Conservation (phyloP, 164 flowering plant species). For the Malania oleifera region DNA sequence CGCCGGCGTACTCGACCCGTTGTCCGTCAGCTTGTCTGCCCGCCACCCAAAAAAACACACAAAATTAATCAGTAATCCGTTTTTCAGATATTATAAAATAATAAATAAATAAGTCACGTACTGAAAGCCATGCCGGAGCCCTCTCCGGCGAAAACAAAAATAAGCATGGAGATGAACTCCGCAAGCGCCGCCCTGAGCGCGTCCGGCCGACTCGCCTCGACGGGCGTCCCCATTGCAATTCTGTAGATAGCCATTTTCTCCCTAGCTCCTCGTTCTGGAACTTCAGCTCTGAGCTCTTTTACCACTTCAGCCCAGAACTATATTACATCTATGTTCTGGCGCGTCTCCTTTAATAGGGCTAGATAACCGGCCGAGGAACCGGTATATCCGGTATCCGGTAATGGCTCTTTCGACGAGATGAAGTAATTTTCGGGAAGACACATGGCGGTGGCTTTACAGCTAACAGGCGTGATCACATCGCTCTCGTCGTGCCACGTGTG, state of each 20-base stretch:
- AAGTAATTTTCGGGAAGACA: background rate
- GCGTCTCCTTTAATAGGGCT: too few species aligned
- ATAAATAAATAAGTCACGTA: conserved; percentile 14
- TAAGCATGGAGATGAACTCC: conserved; percentile 50
- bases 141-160: conserved; percentile 60
- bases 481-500: conserved; percentile 10
- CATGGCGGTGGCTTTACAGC: conserved; percentile 16
- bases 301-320: too few species aligned
- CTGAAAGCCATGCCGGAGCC: conserved; percentile 62
- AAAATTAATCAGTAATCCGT: background rate
- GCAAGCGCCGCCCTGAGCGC: conserved; percentile 42
- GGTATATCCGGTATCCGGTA: conserved; percentile 14
- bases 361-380: conserved; percentile 22
- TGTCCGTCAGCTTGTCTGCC: conserved; percentile 36
- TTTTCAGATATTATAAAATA: background rate
- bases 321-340: too few species aligned
- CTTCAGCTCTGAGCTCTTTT: background rate
- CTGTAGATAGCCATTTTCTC: conserved; percentile 28
- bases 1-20: conserved; percentile 33
- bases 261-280: background rate
- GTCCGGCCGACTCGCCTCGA: conserved; percentile 47
- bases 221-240: conserved; percentile 37
- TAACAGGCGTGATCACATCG: background rate
- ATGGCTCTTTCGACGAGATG: background rate
- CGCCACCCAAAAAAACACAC: too few species aligned